Evolutionary conservation across 2,329 filamentous ascomycete genomes (phyloP).

Genomic region (Epichloe scottii): DNA sequence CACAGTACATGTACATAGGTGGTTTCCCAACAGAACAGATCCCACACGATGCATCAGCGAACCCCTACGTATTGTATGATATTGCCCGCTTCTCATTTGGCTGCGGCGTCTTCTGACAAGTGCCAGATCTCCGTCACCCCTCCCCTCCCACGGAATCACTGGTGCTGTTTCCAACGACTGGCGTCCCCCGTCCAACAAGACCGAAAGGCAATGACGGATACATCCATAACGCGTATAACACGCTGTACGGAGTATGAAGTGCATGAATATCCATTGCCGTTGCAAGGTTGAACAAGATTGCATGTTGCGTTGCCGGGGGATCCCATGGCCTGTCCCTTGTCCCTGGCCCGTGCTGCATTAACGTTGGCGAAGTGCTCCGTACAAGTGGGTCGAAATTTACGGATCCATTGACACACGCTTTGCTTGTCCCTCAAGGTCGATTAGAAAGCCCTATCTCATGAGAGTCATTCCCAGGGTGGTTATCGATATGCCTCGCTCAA

Average conservation of each 20-base stretch:
- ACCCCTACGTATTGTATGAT: neutral
- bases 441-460: no score
- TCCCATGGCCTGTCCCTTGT: neutral
- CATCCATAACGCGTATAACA: neutral
- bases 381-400: constrained; percentile 14
- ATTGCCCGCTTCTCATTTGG: neutral
- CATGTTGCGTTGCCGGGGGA: neutral
- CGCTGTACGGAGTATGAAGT: no score
- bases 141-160: no score
- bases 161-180: no score
- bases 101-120: neutral
- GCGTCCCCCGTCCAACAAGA: neutral
- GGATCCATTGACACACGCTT: constrained; percentile 9
- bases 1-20: no score
- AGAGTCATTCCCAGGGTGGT: neutral
- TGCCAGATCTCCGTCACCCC: neutral
- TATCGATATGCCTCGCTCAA: no score
- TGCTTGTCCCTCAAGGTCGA: no score
- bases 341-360: constrained; percentile 1
- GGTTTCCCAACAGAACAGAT: no score
- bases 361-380: constrained; percentile 13
- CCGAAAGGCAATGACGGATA: neutral
- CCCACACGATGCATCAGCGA: neutral
- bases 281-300: neutral
- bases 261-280: no score